Conservation (phyloP, 176 grass and related monocot genomes). For the Elymus sibiricus region DNA sequence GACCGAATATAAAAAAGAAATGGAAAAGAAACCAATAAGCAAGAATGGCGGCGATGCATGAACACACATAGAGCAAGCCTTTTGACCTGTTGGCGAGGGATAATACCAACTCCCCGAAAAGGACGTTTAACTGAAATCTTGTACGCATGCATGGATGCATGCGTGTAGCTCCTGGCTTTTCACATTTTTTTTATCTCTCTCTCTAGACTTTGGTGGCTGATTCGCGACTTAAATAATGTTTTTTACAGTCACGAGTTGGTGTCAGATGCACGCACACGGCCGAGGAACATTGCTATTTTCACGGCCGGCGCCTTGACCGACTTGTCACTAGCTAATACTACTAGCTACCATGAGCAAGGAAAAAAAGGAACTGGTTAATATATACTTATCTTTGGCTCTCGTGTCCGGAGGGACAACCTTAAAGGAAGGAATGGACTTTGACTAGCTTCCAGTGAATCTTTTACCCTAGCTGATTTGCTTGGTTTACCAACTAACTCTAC, state of each 20-base stretch:
- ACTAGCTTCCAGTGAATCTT: neutral
- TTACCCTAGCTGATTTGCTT: neutral
- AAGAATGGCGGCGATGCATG: constrained; percentile 9
- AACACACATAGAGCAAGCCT: neutral
- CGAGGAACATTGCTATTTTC: constrained; percentile 21
- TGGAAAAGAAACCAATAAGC: neutral
- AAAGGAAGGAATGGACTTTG: constrained; percentile 26
- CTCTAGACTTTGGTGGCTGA: neutral
- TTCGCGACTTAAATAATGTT: neutral
- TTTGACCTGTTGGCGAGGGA: constrained; percentile 10
- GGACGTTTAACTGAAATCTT: constrained; percentile 43
- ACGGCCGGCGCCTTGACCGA: neutral
- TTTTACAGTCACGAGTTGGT: constrained; percentile 3
- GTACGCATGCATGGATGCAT: constrained; percentile 14
- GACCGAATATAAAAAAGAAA: neutral
- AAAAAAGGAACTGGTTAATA: neutral
- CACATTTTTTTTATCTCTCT: neutral
- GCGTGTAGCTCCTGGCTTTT: neutral
- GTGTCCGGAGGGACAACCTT: constrained; percentile 15
- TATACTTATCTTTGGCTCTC: neutral
- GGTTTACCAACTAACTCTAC: constrained; percentile 14
- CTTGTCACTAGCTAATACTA: constrained; percentile 1
- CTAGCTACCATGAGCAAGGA: constrained; percentile 4
- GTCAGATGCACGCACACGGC: constrained; percentile 15
- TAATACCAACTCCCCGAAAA: neutral